Conservation (phyloP, 1,139 yeast species). For the Candida sp. region DNA sequence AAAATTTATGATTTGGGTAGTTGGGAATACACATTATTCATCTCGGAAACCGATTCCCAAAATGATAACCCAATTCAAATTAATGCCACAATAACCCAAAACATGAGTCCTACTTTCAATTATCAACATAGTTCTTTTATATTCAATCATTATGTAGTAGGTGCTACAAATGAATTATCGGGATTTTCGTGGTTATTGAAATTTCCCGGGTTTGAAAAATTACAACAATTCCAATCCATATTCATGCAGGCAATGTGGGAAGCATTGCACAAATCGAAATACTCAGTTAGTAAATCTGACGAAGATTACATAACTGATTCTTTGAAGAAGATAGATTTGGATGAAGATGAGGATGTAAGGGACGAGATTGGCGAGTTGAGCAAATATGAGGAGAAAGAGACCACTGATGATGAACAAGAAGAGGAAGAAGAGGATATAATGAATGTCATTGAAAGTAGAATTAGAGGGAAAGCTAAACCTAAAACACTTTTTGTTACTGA, state of each 20-base stretch:
- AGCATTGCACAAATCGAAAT: slow-evolving; percentile 45
- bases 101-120: slow-evolving; percentile 66
- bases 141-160: slow-evolving; percentile 49
- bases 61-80: slow-evolving; percentile 20
- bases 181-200: slow-evolving; percentile 63
- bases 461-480: background rate
- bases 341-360: slow-evolving; percentile 17
- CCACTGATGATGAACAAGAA: slow-evolving; percentile 8
- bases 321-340: slow-evolving; percentile 23
- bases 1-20: slow-evolving; percentile 44
- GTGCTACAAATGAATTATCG: slow-evolving; percentile 21
- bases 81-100: slow-evolving; percentile 42
- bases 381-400: slow-evolving; percentile 11
- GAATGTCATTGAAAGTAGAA: background rate
- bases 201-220: slow-evolving; percentile 39
- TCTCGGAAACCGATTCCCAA: slow-evolving; percentile 14
- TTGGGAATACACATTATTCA: slow-evolving; percentile 53
- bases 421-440: slow-evolving; percentile 11
- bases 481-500: slow-evolving; percentile 14
- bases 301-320: slow-evolving; percentile 24
- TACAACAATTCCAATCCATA: slow-evolving; percentile 49
- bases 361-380: slow-evolving; percentile 8
- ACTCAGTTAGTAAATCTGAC: slow-evolving; percentile 27
- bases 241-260: slow-evolving; percentile 64
- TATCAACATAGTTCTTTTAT: slow-evolving; percentile 56